Percentiles rank a stretch among this genome's conserved stretches.
Evolutionary conservation across 768 basidiomycete species (phyloP).

Genomic region (Naganishia vishniacii): DNA sequence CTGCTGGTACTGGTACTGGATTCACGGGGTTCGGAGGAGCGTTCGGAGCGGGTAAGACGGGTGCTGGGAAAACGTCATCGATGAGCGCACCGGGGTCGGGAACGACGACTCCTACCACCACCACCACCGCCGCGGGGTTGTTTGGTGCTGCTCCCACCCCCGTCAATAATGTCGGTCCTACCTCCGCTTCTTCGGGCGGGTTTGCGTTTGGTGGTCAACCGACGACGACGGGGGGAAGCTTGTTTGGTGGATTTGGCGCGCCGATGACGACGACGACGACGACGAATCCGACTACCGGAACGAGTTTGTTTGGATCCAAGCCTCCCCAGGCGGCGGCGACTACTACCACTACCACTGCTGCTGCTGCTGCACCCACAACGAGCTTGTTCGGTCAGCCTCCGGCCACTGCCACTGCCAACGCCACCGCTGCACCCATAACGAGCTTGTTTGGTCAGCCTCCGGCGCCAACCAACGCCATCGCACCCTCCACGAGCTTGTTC

Average conservation of each 20-base stretch:
- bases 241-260: constrained; percentile 22
- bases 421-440: not conserved
- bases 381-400: constrained; percentile 1
- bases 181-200: not conserved
- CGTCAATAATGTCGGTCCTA: not conserved
- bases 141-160: constrained; percentile 2
- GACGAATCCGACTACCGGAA: not conserved
- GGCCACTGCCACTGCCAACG: not conserved
- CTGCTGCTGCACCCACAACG: constrained; percentile 6
- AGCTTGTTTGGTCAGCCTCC: not conserved
- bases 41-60: not conserved
- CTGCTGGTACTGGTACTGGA: not conserved
- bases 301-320: not conserved
- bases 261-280: not conserved
- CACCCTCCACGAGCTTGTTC: not conserved
- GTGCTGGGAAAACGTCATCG: not conserved
- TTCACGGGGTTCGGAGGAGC: not conserved
- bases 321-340: not conserved
- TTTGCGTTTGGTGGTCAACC: constrained; percentile 2
- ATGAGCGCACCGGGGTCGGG: not conserved
- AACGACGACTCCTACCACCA: not conserved
- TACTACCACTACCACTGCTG: not conserved
- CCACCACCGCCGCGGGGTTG: not conserved
- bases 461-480: not conserved
- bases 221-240: not conserved